phyloP scores from a whole-genome alignment of 169 alveolate genomes.

The Plasmodium malariae region DNA sequence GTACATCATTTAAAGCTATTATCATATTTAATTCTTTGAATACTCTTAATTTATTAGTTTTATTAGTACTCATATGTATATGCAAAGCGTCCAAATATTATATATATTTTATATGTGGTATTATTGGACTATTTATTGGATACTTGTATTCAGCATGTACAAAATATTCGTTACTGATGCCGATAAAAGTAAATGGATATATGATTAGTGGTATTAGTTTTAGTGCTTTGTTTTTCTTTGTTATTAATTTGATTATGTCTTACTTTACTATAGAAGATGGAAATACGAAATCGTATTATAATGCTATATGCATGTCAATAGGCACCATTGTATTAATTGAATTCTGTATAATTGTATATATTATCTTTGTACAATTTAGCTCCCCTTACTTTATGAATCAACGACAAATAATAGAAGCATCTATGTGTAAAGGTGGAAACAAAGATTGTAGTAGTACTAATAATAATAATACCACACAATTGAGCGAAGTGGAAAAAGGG shows the following conservation, averaged over 20 bases:
- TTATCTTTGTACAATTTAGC: constrained; percentile 23
- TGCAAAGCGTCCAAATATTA: constrained; percentile 40
- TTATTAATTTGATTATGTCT: constrained; percentile 17
- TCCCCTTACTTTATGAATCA: constrained; percentile 30
- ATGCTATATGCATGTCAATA: constrained; percentile 19
- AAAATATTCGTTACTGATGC: constrained; percentile 37
- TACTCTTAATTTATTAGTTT: constrained; percentile 3
- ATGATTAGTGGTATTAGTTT: constrained; percentile 61
- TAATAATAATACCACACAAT: background rate
- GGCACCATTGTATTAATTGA: constrained; percentile 10
- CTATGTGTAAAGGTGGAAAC: background rate
- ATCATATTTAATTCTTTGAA: constrained; percentile 21
- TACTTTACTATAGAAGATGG: constrained; percentile 63
- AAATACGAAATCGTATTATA: constrained; percentile 26
- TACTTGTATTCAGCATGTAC: constrained; percentile 55
- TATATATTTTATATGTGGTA: constrained; percentile 13
- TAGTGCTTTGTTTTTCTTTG: constrained; percentile 40
- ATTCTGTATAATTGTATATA: background rate
- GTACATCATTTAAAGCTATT: constrained; percentile 48
- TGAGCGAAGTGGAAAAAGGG: constrained; percentile 34
- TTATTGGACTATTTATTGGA: constrained; percentile 52
- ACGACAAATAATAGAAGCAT: constrained; percentile 18
- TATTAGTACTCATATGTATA: constrained; percentile 16
- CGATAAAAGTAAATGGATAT: constrained; percentile 26
- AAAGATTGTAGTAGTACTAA: background rate